Conservation (phyloP, 106 monocot genomes). For the Dioscorea zingiberensis region DNA sequence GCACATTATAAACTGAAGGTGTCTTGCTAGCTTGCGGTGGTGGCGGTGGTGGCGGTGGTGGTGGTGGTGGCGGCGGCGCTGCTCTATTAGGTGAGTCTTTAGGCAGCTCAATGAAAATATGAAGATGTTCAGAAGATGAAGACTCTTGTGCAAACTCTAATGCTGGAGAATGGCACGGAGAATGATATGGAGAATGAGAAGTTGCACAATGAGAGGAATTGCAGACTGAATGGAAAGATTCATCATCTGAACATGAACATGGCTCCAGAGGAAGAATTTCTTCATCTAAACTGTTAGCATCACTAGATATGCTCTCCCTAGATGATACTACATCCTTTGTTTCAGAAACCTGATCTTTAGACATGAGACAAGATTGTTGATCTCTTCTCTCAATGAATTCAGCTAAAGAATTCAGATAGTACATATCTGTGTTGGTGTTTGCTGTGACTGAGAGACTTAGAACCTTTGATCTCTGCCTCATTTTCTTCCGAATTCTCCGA, state of each 20-base stretch:
- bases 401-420: constrained; percentile 3
- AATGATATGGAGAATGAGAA: neutral
- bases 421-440: neutral
- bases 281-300: neutral
- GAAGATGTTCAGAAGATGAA: no score
- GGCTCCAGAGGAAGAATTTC: neutral
- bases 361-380: neutral
- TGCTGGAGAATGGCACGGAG: neutral
- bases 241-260: constrained; percentile 5
- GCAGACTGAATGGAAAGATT: constrained; percentile 10
- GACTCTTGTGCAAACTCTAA: no score
- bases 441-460: no score
- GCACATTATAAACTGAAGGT: no score
- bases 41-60: no score
- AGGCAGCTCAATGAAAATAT: no score
- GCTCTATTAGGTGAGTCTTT: no score
- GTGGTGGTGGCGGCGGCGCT: no score
- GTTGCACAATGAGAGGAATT: neutral
- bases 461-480: neutral
- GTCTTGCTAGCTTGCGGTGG: no score
- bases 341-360: neutral
- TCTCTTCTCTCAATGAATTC: neutral
- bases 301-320: neutral
- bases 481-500: neutral
- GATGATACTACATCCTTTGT: neutral